Evolutionary conservation across 768 basidiomycete genomes (phyloP).

Genomic region (Cystofilobasidium macerans): DNA sequence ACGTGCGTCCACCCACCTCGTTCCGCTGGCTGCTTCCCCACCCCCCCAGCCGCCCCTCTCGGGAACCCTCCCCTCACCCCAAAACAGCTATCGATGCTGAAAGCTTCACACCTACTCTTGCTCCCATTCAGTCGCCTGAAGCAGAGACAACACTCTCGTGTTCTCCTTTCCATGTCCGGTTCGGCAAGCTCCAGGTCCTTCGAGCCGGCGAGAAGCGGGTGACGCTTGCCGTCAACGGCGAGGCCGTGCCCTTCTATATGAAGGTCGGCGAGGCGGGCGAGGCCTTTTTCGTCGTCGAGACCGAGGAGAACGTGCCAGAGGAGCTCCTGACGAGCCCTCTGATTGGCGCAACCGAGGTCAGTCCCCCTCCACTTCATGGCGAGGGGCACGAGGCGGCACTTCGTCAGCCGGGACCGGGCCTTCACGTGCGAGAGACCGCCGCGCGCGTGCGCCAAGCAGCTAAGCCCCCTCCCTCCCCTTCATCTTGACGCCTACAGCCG

Average conservation of each 20-base stretch:
- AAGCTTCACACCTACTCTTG: not conserved
- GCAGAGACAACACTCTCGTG: conserved; percentile 50
- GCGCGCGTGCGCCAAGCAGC: too few relatives aligned
- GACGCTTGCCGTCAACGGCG: conserved; percentile 66
- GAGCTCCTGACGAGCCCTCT: conserved; percentile 90
- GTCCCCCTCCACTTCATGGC: conserved; percentile 5
- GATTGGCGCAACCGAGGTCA: conserved; percentile 41
- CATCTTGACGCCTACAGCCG: not conserved
- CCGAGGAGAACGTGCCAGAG: conserved; percentile 82
- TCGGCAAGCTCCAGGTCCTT: conserved; percentile 93
- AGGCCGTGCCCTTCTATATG: conserved; percentile 83
- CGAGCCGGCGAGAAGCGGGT: conserved; percentile 95
- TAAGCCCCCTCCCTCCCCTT: too few relatives aligned
- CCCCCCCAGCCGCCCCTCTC: too few relatives aligned
- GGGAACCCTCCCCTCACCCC: too few relatives aligned
- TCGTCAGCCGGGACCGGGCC: not conserved
- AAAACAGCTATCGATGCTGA: not conserved
- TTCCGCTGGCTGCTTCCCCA: not conserved
- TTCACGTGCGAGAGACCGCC: not conserved
- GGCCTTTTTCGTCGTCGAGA: conserved; percentile 97
- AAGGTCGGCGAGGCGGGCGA: conserved; percentile 98
- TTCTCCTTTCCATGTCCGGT: conserved; percentile 93
- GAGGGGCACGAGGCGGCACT: too few relatives aligned
- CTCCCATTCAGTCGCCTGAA: not conserved
- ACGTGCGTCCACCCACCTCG: conserved; percentile 30